Evolutionary conservation across 202 grass and related monocot species (phyloP), one percentile per base, ranked within the genome.

Genomic region (Digitaria exilis): DNA sequence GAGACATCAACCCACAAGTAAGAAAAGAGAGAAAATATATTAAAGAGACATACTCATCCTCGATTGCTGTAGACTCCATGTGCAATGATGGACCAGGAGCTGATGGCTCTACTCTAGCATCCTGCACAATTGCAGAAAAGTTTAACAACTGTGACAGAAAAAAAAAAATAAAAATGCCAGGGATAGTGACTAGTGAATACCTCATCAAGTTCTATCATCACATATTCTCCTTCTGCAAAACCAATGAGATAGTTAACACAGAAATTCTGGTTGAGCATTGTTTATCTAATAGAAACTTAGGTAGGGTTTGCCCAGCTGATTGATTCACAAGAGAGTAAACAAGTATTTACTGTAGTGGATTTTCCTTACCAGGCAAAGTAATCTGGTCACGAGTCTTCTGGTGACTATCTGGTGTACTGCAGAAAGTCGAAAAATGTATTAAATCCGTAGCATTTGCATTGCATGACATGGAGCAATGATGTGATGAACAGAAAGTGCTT

Each of bases 331-430:
- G 52, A 30, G 4, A 58, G 43, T 29, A 19, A 21, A 80, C 24
- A 57, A 71, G 44, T 52, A 81, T 77, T 80, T 34, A 65, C 48
- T 50, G 49, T 14, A 85, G 26, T 57, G n/a, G 82, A 25, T 28
- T 76, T 75, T n/a, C 11, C 30, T 86, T 76, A 98, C 93, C 91
- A 89, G 74, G 21, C 66, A 89, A 83, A 60, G 93, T 99, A 76
- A 99, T 94, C 78, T 99, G 80, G 45, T 96, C 96, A 77, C 25
- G 88, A 46, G 85, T 71, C 69, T 79, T 89, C 52, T 60, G 89
- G 70, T 96, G 87, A 69, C 63, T 87, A 85, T 99, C 89, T 13
- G 80, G 86, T 4, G 81, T 91, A 48, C 95, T 95, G 85, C 56
- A 81, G n/a, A 74, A 85, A 80, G 32, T 67, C 52, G 15, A 84